phyloP scores from a whole-genome alignment of 2,329 filamentous ascomycete genomes.

The Stagonosporopsis cucurbitacearum region DNA sequence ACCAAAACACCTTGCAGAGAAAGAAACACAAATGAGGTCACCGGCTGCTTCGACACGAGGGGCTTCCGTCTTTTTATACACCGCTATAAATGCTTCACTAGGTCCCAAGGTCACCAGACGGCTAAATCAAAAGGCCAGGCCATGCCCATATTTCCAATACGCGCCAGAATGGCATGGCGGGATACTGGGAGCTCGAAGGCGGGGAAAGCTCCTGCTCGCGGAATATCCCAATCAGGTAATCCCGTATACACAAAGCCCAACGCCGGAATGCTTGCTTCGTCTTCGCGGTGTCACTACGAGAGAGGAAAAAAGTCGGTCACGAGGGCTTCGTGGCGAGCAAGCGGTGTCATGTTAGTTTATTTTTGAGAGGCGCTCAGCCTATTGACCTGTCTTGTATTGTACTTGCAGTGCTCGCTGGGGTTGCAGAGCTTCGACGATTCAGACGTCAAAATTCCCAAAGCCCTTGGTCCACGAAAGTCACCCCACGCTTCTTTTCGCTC shows the following conservation, averaged over 20 bases:
- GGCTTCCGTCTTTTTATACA: conserved; percentile 3
- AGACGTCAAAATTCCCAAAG: background rate
- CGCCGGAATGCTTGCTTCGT: conserved; percentile 14
- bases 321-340: conserved; percentile 7
- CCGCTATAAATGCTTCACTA: background rate
- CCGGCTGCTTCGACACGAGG: background rate
- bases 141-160: conserved; percentile 1
- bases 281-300: conserved; percentile 9
- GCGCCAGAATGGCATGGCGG: conserved; percentile 11
- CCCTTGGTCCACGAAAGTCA: background rate
- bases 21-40: background rate
- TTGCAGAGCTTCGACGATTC: background rate
- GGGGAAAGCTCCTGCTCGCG: conserved; percentile 15
- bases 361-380: background rate
- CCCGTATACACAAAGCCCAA: conserved; percentile 1
- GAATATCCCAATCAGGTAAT: conserved; percentile 17
- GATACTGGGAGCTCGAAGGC: conserved; percentile 7
- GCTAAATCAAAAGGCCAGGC: conserved; percentile 2
- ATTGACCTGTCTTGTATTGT: background rate
- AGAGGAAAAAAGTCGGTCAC: background rate
- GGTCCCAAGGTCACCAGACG: conserved; percentile 14
- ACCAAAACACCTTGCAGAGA: conserved; percentile 1
- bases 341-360: background rate
- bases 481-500: background rate
- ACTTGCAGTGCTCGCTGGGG: background rate